phyloP scores from a whole-genome alignment of 345 rosid species.

The Conringia planisiliqua region DNA sequence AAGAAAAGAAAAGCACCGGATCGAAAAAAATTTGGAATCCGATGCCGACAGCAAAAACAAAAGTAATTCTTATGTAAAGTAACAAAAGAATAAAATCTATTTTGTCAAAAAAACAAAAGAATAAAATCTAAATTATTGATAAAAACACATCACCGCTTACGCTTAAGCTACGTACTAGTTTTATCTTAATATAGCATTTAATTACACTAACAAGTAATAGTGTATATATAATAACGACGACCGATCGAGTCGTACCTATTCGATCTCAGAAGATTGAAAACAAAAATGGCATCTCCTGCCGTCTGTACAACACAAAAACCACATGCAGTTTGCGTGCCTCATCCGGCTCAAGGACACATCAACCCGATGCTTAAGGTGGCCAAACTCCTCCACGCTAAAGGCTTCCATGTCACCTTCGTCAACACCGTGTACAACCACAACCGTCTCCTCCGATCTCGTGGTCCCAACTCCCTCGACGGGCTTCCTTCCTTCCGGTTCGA shows the following conservation, averaged over 20 bases:
- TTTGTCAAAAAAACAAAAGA: not conserved
- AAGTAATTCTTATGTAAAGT: not conserved
- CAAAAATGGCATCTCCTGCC: not conserved
- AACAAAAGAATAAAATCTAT: not conserved
- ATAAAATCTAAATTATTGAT: not conserved
- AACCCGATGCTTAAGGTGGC: conserved; percentile 44
- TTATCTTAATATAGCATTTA: not conserved
- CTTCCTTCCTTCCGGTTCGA: conserved; percentile 34
- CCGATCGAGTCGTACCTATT: not conserved
- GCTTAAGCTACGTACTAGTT: not conserved
- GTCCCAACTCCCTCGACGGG: conserved; percentile 20
- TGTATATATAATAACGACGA: not conserved
- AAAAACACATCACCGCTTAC: not conserved
- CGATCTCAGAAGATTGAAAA: not conserved
- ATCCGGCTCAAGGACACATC: conserved; percentile 48
- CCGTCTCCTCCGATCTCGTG: conserved; percentile 33
- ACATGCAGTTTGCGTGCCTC: conserved; percentile 41
- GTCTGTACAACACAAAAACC: not conserved
- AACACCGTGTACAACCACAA: conserved; percentile 40
- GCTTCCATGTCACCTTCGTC: conserved; percentile 45
- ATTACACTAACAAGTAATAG: not conserved
- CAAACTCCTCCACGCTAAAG: conserved; percentile 35
- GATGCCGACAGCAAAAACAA: too few species aligned
- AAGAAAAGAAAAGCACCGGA: too few species aligned
- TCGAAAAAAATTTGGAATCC: too few species aligned